Evolutionary conservation across 202 grass and related monocot species (phyloP).

Genomic region (Carex arenaria): DNA sequence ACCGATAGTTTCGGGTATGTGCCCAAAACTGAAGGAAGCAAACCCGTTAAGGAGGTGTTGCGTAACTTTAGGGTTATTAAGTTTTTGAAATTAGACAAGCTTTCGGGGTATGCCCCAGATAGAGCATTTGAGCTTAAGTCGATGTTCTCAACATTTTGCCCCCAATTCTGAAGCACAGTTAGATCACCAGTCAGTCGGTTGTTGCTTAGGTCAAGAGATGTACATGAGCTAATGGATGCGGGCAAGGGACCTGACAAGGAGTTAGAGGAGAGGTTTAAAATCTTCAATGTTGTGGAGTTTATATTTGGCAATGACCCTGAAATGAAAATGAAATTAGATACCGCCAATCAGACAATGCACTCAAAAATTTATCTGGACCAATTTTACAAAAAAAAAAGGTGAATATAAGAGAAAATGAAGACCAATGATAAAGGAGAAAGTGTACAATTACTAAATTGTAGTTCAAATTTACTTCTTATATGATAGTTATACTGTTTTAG

Average conservation of each 20-base stretch:
- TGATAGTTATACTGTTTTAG: background rate
- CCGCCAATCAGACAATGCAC: background rate
- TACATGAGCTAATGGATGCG: conserved; percentile 41
- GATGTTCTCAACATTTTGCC: conserved; percentile 50
- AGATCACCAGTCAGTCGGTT: conserved; percentile 63
- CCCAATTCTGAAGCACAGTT: conserved; percentile 67
- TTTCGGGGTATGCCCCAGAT: conserved; percentile 66
- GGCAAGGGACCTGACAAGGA: conserved; percentile 70
- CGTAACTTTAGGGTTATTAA: conserved; percentile 57
- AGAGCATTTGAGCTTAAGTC: conserved; percentile 91
- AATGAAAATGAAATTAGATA: conserved; percentile 25
- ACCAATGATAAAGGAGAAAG: background rate
- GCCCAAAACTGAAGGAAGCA: conserved; percentile 70
- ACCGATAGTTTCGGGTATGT: conserved; percentile 67
- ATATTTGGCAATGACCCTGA: conserved; percentile 56
- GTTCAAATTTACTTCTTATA: background rate
- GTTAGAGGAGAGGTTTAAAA: conserved; percentile 92
- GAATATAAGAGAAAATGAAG: background rate
- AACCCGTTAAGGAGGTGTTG: conserved; percentile 75
- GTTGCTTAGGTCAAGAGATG: conserved; percentile 72
- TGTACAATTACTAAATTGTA: background rate
- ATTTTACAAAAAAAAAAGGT: background rate
- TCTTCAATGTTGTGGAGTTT: conserved; percentile 82
- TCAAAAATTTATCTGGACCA: background rate
- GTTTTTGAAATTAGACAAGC: conserved; percentile 69